These are phyloP conservation scores for Heteromeles arbutifolia DNA, from an alignment of 306 rosid species.

Conservation along the genomic window DNA sequence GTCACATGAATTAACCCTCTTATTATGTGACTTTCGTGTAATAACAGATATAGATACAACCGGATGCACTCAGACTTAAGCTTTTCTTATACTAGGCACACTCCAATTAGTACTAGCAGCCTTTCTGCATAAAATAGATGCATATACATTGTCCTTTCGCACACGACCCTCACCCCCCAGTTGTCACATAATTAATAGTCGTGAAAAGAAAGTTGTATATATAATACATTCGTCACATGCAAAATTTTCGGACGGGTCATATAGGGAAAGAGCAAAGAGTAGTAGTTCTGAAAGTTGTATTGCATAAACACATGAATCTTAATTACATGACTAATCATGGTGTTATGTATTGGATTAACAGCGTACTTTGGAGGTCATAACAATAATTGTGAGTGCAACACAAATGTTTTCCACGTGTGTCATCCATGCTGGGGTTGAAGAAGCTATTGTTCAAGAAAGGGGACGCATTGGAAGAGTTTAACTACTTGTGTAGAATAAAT, in stretches of 20 bases:
- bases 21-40: too few species aligned
- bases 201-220: neutral
- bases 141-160: too few species aligned
- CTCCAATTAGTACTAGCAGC: too few species aligned
- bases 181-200: neutral
- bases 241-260: too few species aligned
- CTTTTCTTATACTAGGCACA: too few species aligned
- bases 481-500: too few species aligned
- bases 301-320: neutral
- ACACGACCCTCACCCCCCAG: too few species aligned
- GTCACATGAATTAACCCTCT: too few species aligned
- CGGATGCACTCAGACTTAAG: too few species aligned
- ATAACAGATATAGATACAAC: too few species aligned
- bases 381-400: conserved; percentile 68
- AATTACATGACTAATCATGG: neutral
- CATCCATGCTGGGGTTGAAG: conserved; percentile 51
- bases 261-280: neutral
- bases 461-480: conserved; percentile 19
- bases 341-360: conserved; percentile 14
- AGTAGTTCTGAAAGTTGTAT: too few species aligned
- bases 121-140: too few species aligned
- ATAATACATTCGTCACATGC: neutral
- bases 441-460: conserved; percentile 6
- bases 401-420: conserved; percentile 56
- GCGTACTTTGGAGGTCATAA: conserved; percentile 65